Base-by-base conservation (phyloP, 2,329 filamentous ascomycete species). In the Seiridium unicorne region DNA sequence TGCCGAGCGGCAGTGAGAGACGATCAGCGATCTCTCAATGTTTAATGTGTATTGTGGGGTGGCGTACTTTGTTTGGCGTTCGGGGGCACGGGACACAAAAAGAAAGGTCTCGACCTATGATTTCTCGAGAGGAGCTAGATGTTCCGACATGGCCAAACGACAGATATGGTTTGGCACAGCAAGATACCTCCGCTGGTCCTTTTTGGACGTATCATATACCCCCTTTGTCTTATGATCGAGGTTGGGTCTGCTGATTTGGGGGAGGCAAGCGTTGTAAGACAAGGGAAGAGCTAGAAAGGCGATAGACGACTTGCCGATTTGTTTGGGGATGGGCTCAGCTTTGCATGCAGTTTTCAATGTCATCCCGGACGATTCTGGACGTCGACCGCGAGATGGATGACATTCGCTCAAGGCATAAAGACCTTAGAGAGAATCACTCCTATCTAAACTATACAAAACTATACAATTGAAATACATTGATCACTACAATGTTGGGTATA, bases 361-460 rank as follows among this genome's bases (percentile, higher is more conserved):
- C 54, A 48, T 49, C 55, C 44, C 47, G 34, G 46, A 40, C 13
- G 46, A 51, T 51, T 46, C 46, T 49, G 55, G 46, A 38, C 11
- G 26, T 42, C 36, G 38, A 32, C 35, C 35, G 44, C 54, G 44
- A 31, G 40, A 58, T 53, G 49, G 55, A 44, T 49, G 55, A 51
- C 55, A 46, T 46, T 46, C 44, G 26, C 46, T 58, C 55, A 44
- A 48, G 55, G 55, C 55, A 11, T 9, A 40, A 58, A 35, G 31
- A 26, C 55, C 40, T 48, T 58, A 51, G 55, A 58, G 47, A 58
- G 55, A 58, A 58, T 58, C 55, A 51, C 55, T 49, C 55, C 55
- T 32, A 58, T 58, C 55, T 58, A 36, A 47, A 57, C 18, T 10
- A 31, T 48, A 51, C 31, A 32, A 51, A 51, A 26, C 18, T 26